phyloP scores from a whole-genome alignment of 2,329 filamentous ascomycete species.

The Rhytidhysteron rufulum region DNA sequence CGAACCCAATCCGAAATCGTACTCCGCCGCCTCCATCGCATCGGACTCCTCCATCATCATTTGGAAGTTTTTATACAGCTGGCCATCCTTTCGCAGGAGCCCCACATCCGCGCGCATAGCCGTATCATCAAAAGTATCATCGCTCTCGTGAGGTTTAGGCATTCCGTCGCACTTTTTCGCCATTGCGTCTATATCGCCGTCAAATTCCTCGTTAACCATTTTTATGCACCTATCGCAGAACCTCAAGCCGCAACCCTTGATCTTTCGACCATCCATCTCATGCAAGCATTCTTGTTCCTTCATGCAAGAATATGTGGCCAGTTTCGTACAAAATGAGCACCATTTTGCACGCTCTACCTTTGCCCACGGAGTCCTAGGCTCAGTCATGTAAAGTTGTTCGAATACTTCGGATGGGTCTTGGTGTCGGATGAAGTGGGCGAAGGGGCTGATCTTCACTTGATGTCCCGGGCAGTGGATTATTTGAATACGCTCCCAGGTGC shows the following conservation, averaged over 20 bases:
- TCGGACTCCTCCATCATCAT: conserved; percentile 2
- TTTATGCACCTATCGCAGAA: conserved; percentile 20
- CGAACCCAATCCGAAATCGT: too few relatives aligned
- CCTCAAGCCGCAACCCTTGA: conserved; percentile 22
- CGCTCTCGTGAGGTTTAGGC: conserved; percentile 16
- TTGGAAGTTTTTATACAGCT: conserved; percentile 16
- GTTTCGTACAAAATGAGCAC: conserved; percentile 29
- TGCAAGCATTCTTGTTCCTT: neutral
- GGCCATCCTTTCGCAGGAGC: conserved; percentile 16
- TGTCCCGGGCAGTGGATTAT: conserved; percentile 20
- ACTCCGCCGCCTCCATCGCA: conserved; percentile 3
- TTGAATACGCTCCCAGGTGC: conserved; percentile 18
- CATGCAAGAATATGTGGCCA: conserved; percentile 15
- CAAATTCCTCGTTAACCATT: conserved; percentile 8
- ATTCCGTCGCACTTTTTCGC: conserved; percentile 11
- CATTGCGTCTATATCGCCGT: conserved; percentile 12
- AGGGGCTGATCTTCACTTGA: conserved; percentile 4
- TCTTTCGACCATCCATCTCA: conserved; percentile 5
- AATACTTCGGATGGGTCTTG: conserved; percentile 8
- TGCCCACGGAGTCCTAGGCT: conserved; percentile 6
- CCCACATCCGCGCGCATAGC: conserved; percentile 23
- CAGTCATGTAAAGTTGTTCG: conserved; percentile 12
- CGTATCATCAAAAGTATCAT: conserved; percentile 5
- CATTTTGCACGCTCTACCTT: conserved; percentile 18
- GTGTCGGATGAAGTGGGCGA: neutral